Conservation (phyloP, 2,329 filamentous ascomycete species). For the Cladophialophora chaetospira region DNA sequence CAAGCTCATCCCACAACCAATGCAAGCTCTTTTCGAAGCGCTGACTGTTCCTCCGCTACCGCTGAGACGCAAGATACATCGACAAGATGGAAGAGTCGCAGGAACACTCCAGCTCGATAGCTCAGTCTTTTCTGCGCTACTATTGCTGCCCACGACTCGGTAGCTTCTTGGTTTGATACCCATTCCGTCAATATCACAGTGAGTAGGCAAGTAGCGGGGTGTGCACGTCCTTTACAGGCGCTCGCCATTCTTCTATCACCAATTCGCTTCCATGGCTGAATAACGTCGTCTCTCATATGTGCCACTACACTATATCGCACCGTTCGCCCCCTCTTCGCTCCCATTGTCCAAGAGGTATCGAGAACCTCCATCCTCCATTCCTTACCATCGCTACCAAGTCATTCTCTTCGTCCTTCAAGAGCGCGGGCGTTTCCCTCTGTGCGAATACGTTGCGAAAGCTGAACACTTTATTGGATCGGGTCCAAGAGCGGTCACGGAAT, state of each 20-base stretch:
- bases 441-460: conserved; percentile 8
- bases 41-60: conserved; percentile 23
- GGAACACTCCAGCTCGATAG: conserved; percentile 6
- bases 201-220: conserved; percentile 22
- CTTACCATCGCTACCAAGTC: conserved; percentile 25
- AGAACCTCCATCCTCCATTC: conserved; percentile 20
- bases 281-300: conserved; percentile 11
- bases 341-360: conserved; percentile 14
- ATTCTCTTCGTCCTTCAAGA: conserved; percentile 19
- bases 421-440: conserved; percentile 24
- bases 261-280: neutral
- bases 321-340: conserved; percentile 12
- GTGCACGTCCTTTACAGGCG: conserved; percentile 20
- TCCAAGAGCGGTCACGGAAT: conserved; percentile 17
- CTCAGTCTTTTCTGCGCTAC: conserved; percentile 11
- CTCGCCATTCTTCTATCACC: conserved; percentile 12
- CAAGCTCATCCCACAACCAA: conserved; percentile 22
- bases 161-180: conserved; percentile 10
- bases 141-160: conserved; percentile 19
- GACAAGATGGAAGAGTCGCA: conserved; percentile 3
- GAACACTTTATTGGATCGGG: conserved; percentile 9
- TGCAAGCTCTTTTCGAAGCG: conserved; percentile 28
- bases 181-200: conserved; percentile 26
- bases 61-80: conserved; percentile 9
- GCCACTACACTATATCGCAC: conserved; percentile 24